phyloP scores from a whole-genome alignment of 2,329 filamentous ascomycete genomes.

The Fusarium sp. region DNA sequence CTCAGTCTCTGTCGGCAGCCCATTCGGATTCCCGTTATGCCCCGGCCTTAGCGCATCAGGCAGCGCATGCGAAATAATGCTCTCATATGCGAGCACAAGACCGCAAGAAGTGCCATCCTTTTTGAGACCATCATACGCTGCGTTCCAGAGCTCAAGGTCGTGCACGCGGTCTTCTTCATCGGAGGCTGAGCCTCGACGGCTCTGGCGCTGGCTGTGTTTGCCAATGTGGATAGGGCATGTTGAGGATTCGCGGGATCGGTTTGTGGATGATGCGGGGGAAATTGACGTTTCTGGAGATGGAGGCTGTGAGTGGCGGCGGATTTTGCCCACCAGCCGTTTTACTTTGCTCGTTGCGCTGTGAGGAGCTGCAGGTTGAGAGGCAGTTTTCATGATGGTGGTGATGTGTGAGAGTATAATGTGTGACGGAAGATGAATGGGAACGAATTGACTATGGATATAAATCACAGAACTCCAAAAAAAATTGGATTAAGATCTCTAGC shows the following conservation, averaged over 20 bases:
- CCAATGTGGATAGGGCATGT: constrained; percentile 28
- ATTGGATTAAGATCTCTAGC: background rate
- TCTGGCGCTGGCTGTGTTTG: constrained; percentile 27
- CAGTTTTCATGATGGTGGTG: constrained; percentile 31
- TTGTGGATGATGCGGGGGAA: constrained; percentile 32
- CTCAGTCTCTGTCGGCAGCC: constrained; percentile 41
- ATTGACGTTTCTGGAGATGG: constrained; percentile 13
- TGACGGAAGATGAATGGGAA: background rate
- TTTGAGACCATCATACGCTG: constrained; percentile 53
- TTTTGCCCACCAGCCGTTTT: constrained; percentile 43
- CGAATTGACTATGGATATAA: constrained; percentile 2
- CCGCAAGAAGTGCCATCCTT: constrained; percentile 48
- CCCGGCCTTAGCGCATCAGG: constrained; percentile 51
- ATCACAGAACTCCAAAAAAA: constrained; percentile 8
- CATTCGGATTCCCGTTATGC: constrained; percentile 46
- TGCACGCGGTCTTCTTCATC: constrained; percentile 40
- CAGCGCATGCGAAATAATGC: constrained; percentile 54
- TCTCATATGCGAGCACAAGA: constrained; percentile 55
- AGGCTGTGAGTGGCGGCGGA: constrained; percentile 39
- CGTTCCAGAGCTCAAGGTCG: constrained; percentile 52
- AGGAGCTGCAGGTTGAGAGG: constrained; percentile 26
- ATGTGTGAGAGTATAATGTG: background rate
- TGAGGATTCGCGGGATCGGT: constrained; percentile 33
- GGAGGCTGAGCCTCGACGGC: constrained; percentile 24
- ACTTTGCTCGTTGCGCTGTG: constrained; percentile 35